Conservation (phyloP, 768 basidiomycete genomes). For the Kwoniella shandongensis region DNA sequence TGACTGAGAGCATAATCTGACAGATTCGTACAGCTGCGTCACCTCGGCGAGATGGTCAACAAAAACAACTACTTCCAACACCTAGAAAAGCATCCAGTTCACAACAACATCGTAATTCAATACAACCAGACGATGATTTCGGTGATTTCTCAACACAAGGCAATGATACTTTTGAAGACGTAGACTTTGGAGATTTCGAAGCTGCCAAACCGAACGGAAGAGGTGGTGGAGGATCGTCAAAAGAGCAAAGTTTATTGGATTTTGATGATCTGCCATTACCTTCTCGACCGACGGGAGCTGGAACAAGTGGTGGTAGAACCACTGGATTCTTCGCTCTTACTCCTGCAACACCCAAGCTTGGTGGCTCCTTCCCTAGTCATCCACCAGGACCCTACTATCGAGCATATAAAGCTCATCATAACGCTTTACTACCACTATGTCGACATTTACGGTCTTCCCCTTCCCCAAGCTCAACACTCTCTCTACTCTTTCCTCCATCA, state of each 20-base stretch:
- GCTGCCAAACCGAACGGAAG: slow-evolving; percentile 31
- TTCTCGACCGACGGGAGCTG: slow-evolving; percentile 31
- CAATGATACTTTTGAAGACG: slow-evolving; percentile 41
- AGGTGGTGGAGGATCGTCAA: slow-evolving; percentile 1
- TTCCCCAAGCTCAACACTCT: slow-evolving; percentile 62
- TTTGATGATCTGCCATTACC: slow-evolving; percentile 53
- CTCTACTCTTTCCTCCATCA: slow-evolving; percentile 58
- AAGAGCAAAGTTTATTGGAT: slow-evolving; percentile 48
- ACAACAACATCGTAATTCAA: slow-evolving; percentile 58
- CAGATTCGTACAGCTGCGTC: slow-evolving; percentile 7
- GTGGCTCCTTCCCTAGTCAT: background rate
- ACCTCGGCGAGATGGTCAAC: slow-evolving; percentile 4
- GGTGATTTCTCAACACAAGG: slow-evolving; percentile 72
- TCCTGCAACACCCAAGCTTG: slow-evolving; percentile 12
- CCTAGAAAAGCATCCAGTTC: slow-evolving; percentile 62
- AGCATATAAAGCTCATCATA: slow-evolving; percentile 54
- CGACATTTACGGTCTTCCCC: slow-evolving; percentile 60
- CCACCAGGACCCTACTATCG: slow-evolving; percentile 32
- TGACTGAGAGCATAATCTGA: slow-evolving; percentile 4
- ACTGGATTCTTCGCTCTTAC: slow-evolving; percentile 53
- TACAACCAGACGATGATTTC: slow-evolving; percentile 70
- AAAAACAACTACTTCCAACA: slow-evolving; percentile 56
- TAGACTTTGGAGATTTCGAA: slow-evolving; percentile 54
- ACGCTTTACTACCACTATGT: slow-evolving; percentile 51
- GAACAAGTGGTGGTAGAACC: slow-evolving; percentile 24